Conservation (phyloP, 1,284 basidiomycete genomes). For the Heterobasidion annosum region DNA sequence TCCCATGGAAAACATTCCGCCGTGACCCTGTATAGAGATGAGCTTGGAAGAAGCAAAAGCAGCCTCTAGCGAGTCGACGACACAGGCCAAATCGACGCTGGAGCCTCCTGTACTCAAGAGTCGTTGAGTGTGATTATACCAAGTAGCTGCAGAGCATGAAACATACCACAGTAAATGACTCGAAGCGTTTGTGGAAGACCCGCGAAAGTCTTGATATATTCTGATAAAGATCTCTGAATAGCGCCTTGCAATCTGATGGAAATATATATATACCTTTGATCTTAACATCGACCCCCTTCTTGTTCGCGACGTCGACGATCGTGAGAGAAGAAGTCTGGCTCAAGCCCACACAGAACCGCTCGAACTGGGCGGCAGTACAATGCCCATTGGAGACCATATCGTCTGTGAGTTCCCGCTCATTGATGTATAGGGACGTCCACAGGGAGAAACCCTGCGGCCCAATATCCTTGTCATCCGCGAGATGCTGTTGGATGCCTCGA, state of each 20-base stretch:
- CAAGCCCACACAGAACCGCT: conserved; percentile 60
- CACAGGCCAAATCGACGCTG: conserved; percentile 23
- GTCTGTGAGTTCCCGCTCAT: conserved; percentile 44
- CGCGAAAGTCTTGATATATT: conserved; percentile 67
- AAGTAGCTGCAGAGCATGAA: neutral
- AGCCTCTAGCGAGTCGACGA: conserved; percentile 22
- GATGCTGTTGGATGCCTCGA: conserved; percentile 52
- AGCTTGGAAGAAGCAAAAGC: conserved; percentile 6
- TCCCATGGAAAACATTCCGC: conserved; percentile 27
- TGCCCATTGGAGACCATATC: conserved; percentile 39
- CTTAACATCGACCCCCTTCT: conserved; percentile 59
- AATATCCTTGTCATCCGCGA: conserved; percentile 47
- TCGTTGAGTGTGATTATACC: conserved; percentile 2
- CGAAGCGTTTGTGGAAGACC: conserved; percentile 67
- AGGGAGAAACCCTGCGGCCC: conserved; percentile 51
- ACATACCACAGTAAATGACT: conserved; percentile 61
- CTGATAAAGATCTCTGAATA: conserved; percentile 23
- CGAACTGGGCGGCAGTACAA: conserved; percentile 56
- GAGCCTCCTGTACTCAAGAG: conserved; percentile 11
- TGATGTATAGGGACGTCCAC: conserved; percentile 66
- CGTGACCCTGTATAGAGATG: conserved; percentile 6
- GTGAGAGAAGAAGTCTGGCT: conserved; percentile 62
- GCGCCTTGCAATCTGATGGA: neutral
- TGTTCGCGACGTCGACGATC: conserved; percentile 64
- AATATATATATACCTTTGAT: conserved; percentile 48